Evolutionary conservation across 495 filamentous ascomycete species (phyloP).

Genomic region (Daldinia concentrica): DNA sequence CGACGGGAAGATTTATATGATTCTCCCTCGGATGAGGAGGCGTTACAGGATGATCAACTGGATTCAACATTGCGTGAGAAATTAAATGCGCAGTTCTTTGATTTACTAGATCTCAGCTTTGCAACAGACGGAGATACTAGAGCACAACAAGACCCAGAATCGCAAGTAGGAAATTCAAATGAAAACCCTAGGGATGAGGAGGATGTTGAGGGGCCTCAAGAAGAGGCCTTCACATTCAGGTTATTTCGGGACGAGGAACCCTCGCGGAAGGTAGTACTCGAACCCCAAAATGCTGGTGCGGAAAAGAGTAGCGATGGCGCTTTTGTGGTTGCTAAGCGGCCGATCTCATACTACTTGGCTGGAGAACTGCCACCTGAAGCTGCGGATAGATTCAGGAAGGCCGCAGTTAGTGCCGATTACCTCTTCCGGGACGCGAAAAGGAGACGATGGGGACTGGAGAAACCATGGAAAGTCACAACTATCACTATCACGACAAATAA

Average conservation of each 20-base stretch:
- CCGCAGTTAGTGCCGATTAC: conserved; percentile 58
- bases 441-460: conserved; percentile 62
- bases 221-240: conserved; percentile 60
- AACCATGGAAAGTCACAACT: conserved; percentile 64
- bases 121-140: conserved; percentile 5
- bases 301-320: conserved; percentile 45
- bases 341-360: conserved; percentile 57
- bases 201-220: conserved; percentile 31
- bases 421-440: conserved; percentile 51
- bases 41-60: conserved; percentile 32
- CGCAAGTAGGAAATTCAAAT: neutral
- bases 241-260: conserved; percentile 59
- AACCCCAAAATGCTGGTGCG: conserved; percentile 35
- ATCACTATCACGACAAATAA: conserved; percentile 36
- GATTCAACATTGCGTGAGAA: conserved; percentile 49
- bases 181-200: conserved; percentile 24
- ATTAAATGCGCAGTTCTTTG: conserved; percentile 55
- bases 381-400: conserved; percentile 45
- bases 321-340: conserved; percentile 53
- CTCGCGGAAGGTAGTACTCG: conserved; percentile 49
- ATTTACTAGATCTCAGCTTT: conserved; percentile 47
- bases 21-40: conserved; percentile 44
- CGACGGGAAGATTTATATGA: conserved; percentile 61
- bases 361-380: conserved; percentile 46
- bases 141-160: conserved; percentile 16